phyloP scores from a whole-genome alignment of 1,139 yeast genomes.

The Ogataea hybrid region DNA sequence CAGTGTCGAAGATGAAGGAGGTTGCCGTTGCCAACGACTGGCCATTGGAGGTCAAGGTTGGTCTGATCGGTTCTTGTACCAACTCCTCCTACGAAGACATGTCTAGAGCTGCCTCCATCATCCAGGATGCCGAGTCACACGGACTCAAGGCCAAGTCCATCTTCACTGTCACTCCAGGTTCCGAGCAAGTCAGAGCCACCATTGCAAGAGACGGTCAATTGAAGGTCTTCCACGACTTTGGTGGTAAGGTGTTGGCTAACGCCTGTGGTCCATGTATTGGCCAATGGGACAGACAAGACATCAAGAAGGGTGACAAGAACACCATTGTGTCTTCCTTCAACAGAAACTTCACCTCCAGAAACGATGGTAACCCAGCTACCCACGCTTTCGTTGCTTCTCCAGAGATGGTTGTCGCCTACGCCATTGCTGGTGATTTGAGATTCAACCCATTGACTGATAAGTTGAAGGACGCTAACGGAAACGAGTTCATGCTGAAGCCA shows the following conservation, averaged over 20 bases:
- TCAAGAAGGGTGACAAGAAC: slow-evolving; percentile 97
- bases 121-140: slow-evolving; percentile 84
- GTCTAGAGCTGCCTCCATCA: slow-evolving; percentile 96
- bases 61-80: slow-evolving; percentile 98
- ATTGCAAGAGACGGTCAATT: slow-evolving; percentile 97
- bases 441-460: slow-evolving; percentile 98
- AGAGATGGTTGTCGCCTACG: slow-evolving; percentile 94
- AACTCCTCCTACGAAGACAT: slow-evolving; percentile 99
- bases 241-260: slow-evolving; percentile 95
- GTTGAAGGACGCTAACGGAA: slow-evolving; percentile 91
- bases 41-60: slow-evolving; percentile 94
- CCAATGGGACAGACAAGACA: slow-evolving; percentile 99
- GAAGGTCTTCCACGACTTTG: slow-evolving; percentile 84
- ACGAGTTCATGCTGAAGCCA: slow-evolving; percentile 88
- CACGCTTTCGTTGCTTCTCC: slow-evolving; percentile 99
- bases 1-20: slow-evolving; percentile 88
- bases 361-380: slow-evolving; percentile 98
- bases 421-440: slow-evolving; percentile 96
- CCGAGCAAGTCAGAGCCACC: slow-evolving; percentile 98
- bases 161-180: slow-evolving; percentile 97
- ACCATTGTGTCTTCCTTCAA: slow-evolving; percentile 98
- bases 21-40: slow-evolving; percentile 85
- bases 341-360: slow-evolving; percentile 99
- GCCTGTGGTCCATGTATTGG: slow-evolving; percentile 99
- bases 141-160: slow-evolving; percentile 89